Evolutionary conservation across 2,329 filamentous ascomycete genomes (phyloP).

Genomic region (Cordyceps pruinosa): DNA sequence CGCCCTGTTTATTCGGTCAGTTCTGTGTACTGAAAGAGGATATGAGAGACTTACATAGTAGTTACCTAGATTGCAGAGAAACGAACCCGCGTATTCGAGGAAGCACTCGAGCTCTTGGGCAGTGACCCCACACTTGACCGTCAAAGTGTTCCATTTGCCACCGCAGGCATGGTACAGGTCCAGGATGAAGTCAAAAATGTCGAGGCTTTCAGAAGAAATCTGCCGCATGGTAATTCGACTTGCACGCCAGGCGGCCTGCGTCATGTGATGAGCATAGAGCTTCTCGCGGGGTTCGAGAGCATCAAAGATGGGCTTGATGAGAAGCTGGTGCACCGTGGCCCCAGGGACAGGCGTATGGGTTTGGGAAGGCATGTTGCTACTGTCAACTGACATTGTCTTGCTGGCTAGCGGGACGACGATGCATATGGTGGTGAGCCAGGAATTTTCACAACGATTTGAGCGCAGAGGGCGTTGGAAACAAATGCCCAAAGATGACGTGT

Average conservation of each 20-base stretch:
- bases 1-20: constrained; percentile 28
- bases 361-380: not conserved
- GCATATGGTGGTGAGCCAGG: not conserved
- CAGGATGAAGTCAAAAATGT: constrained; percentile 53
- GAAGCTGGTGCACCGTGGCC: not conserved
- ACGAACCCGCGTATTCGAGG: constrained; percentile 48
- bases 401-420: not conserved
- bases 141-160: constrained; percentile 44
- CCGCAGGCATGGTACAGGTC: constrained; percentile 40
- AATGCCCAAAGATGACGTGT: not conserved
- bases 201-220: constrained; percentile 49
- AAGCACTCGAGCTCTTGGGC: constrained; percentile 40
- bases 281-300: constrained; percentile 27
- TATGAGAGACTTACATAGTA: constrained; percentile 37
- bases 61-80: constrained; percentile 53
- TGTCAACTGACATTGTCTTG: not conserved
- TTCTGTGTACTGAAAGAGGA: not conserved
- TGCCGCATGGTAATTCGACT: constrained; percentile 50
- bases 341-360: not conserved
- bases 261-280: constrained; percentile 57
- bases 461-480: not conserved
- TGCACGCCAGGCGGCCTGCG: constrained; percentile 44
- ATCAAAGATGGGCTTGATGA: not conserved
- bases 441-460: not conserved
- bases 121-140: constrained; percentile 30